phyloP scores from a whole-genome alignment of 768 basidiomycete genomes.

The Phylloporus arenicola region DNA sequence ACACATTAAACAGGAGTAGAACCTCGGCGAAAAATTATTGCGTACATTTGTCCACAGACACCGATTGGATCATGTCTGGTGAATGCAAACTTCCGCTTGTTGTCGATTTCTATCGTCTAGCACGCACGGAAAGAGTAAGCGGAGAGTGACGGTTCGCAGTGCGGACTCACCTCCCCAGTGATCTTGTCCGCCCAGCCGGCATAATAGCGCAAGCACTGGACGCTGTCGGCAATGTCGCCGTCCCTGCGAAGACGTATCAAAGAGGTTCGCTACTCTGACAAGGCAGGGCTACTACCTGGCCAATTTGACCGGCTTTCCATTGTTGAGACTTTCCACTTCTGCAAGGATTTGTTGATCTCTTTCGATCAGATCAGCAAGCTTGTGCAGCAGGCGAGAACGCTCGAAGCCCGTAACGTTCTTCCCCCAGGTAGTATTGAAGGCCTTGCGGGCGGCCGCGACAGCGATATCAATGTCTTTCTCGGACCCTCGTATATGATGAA shows the following conservation, averaged over 20 bases:
- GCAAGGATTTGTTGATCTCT: constrained; percentile 76
- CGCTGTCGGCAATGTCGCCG: constrained; percentile 72
- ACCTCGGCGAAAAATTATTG: background rate
- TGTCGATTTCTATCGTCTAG: constrained; percentile 75
- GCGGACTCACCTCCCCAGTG: constrained; percentile 60
- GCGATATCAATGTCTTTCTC: constrained; percentile 76
- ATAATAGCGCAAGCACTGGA: constrained; percentile 83
- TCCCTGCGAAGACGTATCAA: constrained; percentile 42
- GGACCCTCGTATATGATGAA: constrained; percentile 41
- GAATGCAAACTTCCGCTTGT: constrained; percentile 75
- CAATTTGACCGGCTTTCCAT: constrained; percentile 79
- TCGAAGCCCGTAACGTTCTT: constrained; percentile 81
- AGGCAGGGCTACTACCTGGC: constrained; percentile 42
- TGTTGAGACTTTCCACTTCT: constrained; percentile 82
- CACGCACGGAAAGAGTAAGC: constrained; percentile 4
- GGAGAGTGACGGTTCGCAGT: background rate
- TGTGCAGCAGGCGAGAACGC: constrained; percentile 75
- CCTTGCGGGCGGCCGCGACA: constrained; percentile 75
- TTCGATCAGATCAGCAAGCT: constrained; percentile 87
- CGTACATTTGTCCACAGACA: constrained; percentile 90
- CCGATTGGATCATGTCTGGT: constrained; percentile 88
- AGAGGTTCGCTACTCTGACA: constrained; percentile 12
- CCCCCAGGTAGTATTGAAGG: constrained; percentile 86
- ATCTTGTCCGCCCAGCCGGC: constrained; percentile 98
- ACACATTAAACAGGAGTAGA: constrained; percentile 4